phyloP scores from a whole-genome alignment of 108 stramenopile genomes.

The Chaetoceros tenuissimus region DNA sequence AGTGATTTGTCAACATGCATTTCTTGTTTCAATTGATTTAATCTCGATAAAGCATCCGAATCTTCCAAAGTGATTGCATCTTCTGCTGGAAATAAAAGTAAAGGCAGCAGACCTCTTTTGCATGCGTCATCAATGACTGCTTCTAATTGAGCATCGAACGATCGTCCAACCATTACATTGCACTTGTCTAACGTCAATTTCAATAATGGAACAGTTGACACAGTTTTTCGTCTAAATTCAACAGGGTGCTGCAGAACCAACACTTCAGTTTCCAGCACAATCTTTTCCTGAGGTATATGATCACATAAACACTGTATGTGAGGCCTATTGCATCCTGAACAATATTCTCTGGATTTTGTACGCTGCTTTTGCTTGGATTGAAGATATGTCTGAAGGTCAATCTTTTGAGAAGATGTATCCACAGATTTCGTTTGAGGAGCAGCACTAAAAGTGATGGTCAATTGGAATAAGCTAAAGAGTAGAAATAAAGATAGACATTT shows the following conservation, averaged over 20 bases:
- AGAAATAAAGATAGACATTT: no score
- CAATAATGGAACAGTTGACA: conserved; percentile 45
- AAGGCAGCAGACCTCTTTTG: conserved; percentile 12
- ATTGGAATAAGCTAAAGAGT: no score
- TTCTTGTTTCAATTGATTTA: background rate
- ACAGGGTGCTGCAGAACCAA: conserved; percentile 46
- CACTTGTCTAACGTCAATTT: conserved; percentile 30
- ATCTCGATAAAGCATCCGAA: conserved; percentile 2
- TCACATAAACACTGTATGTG: conserved; percentile 20
- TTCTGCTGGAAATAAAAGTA: conserved; percentile 39
- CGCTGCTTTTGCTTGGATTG: no score
- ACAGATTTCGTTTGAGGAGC: no score
- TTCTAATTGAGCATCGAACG: conserved; percentile 21
- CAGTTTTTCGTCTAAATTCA: conserved; percentile 39
- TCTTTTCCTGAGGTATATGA: conserved; percentile 15
- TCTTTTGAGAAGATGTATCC: no score
- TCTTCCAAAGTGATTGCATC: conserved; percentile 39
- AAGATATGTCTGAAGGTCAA: no score
- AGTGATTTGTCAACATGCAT: background rate
- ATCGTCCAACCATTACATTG: conserved; percentile 25
- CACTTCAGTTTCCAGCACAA: conserved; percentile 20
- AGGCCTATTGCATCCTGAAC: conserved; percentile 21
- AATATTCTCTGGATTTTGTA: conserved; percentile 6
- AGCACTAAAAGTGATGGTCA: no score
- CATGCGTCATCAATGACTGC: no score